Conservation (phyloP, 2,329 filamentous ascomycete species). For the Trichoderma semiorbis region DNA sequence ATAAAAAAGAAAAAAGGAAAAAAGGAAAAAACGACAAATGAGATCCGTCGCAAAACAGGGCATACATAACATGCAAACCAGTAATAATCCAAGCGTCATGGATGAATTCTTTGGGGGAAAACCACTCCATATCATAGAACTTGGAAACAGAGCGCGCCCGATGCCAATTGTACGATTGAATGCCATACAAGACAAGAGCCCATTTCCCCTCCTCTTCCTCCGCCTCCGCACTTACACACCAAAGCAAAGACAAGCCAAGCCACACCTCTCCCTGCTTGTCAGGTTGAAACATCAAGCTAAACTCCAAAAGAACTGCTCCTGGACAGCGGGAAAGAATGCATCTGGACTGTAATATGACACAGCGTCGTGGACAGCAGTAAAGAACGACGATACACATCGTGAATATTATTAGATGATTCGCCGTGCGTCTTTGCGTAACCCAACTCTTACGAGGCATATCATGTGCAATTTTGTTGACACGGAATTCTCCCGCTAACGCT, state of each 20-base stretch:
- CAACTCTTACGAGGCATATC: too few relatives aligned
- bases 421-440: neutral
- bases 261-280: neutral
- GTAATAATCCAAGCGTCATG: neutral
- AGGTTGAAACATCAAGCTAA: neutral
- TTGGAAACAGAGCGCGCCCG: neutral
- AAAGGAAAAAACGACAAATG: neutral
- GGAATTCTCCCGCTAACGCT: neutral
- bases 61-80: neutral
- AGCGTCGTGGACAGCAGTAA: neutral
- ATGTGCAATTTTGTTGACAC: neutral
- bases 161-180: neutral
- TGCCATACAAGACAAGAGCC: neutral
- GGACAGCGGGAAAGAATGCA: neutral
- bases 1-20: neutral
- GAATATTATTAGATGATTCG: neutral
- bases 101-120: too few relatives aligned
- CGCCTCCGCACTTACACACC: too few relatives aligned
- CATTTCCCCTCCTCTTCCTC: neutral
- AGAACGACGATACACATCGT: neutral
- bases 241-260: neutral
- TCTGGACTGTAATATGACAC: neutral
- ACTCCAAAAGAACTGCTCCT: neutral
- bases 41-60: neutral
- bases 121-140: too few relatives aligned